phyloP scores from a whole-genome alignment of 768 basidiomycete genomes.

The Suillus subaureus region DNA sequence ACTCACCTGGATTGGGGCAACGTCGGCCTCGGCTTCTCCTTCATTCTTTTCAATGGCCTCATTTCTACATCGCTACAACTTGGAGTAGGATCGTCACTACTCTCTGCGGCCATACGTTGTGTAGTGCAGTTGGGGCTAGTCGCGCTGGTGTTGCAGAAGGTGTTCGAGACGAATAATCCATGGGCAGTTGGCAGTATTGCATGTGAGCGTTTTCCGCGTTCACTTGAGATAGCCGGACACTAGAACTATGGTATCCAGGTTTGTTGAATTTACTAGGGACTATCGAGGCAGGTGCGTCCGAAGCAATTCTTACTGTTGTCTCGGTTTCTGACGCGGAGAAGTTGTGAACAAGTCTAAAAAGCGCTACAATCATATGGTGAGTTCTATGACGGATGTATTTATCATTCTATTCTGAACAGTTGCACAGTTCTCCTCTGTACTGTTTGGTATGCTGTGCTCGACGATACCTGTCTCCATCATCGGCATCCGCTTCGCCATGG shows the following conservation, averaged over 20 bases:
- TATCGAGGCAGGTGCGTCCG: constrained; percentile 64
- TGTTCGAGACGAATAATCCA: constrained; percentile 75
- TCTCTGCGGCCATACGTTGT: constrained; percentile 74
- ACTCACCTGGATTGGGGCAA: constrained; percentile 66
- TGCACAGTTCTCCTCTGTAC: constrained; percentile 60
- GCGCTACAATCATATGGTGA: constrained; percentile 74
- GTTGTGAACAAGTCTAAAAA: constrained; percentile 80
- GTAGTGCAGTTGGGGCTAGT: constrained; percentile 78
- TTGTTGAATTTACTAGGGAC: constrained; percentile 78
- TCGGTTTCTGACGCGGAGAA: constrained; percentile 24
- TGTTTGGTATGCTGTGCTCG: constrained; percentile 70
- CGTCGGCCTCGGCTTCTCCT: constrained; percentile 72
- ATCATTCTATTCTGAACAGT: constrained; percentile 14
- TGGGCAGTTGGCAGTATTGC: constrained; percentile 77
- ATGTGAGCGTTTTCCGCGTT: constrained; percentile 46
- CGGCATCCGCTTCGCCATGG: constrained; percentile 77
- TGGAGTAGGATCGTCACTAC: constrained; percentile 66
- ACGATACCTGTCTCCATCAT: constrained; percentile 81
- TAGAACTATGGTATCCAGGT: constrained; percentile 37
- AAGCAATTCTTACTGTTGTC: background rate
- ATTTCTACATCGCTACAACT: constrained; percentile 67
- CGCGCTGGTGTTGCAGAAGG: constrained; percentile 65
- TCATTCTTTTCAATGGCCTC: constrained; percentile 72
- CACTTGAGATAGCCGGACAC: background rate
- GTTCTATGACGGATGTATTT: background rate